phyloP scores from a whole-genome alignment of 768 basidiomycete genomes.

The Hericium erinaceus region DNA sequence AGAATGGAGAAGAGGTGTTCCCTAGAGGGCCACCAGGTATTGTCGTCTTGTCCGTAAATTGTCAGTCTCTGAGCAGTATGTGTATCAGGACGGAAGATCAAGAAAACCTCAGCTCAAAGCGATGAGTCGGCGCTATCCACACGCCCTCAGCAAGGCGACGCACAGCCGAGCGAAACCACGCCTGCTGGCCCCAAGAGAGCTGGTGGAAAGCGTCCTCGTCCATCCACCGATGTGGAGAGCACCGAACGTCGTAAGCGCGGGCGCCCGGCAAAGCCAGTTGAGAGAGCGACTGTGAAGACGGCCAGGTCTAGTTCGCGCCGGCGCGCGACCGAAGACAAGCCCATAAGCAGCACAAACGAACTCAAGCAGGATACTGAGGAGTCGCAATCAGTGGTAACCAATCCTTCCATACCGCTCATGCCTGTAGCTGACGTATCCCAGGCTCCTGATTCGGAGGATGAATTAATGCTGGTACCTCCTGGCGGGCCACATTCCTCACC shows the following conservation, averaged over 20 bases:
- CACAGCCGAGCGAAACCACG: too few relatives aligned
- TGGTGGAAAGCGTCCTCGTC: too few relatives aligned
- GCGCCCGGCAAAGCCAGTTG: too few relatives aligned
- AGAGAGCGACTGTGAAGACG: too few relatives aligned
- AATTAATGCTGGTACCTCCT: not conserved
- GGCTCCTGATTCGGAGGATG: not conserved
- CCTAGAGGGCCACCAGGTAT: constrained; percentile 10
- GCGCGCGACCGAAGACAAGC: too few relatives aligned
- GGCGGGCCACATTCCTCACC: not conserved
- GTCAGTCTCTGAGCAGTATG: not conserved
- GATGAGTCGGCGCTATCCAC: too few relatives aligned
- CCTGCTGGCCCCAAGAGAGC: too few relatives aligned
- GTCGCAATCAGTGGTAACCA: not conserved
- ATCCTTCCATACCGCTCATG: not conserved
- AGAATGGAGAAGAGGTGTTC: constrained; percentile 11
- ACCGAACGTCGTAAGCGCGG: too few relatives aligned
- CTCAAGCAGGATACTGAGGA: not conserved
- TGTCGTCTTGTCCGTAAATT: not conserved
- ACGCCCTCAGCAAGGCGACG: too few relatives aligned
- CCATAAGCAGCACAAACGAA: too few relatives aligned
- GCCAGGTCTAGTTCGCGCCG: too few relatives aligned
- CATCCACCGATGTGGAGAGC: too few relatives aligned
- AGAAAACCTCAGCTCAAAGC: not conserved
- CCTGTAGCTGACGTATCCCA: not conserved
- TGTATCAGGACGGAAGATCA: not conserved